phyloP scores from a whole-genome alignment of 805 yeast species.

The Barnettozyma wickerhamii region DNA sequence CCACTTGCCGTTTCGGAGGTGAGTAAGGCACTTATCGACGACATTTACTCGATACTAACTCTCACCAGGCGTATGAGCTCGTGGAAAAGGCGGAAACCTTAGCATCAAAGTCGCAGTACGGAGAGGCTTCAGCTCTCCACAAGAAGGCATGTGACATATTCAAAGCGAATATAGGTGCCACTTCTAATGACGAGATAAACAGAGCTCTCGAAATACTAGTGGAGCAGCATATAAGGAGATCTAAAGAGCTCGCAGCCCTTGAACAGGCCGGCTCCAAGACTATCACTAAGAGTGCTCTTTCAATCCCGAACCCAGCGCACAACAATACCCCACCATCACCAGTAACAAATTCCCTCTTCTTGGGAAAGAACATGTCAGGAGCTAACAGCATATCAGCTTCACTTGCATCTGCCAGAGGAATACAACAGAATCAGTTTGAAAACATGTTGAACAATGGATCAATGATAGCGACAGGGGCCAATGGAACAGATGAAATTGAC shows the following conservation, averaged over 20 bases:
- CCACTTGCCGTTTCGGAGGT: no score
- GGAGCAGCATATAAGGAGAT: constrained; percentile 26
- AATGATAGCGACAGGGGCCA: constrained; percentile 3
- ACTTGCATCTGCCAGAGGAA: constrained; percentile 14
- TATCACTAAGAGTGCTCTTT: neutral
- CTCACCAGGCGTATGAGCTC: constrained; percentile 48
- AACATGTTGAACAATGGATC: constrained; percentile 2
- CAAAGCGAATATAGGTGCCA: constrained; percentile 20
- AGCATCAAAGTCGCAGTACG: constrained; percentile 37
- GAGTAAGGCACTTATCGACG: no score
- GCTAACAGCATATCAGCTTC: constrained; percentile 7
- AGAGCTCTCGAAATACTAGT: constrained; percentile 28
- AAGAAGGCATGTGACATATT: constrained; percentile 33
- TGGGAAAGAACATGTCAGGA: constrained; percentile 3
- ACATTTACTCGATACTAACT: no score
- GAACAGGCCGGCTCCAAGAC: constrained; percentile 5
- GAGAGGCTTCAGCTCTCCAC: constrained; percentile 37
- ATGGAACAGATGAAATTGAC: constrained; percentile 12
- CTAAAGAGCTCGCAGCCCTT: constrained; percentile 25
- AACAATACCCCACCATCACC: neutral
- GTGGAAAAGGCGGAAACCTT: constrained; percentile 52
- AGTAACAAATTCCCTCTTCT: neutral
- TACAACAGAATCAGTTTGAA: constrained; percentile 1
- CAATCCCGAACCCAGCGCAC: no score
- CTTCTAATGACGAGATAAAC: constrained; percentile 26